phyloP scores from a whole-genome alignment of 2,329 filamentous ascomycete genomes.

The Fusarium chaquense region DNA sequence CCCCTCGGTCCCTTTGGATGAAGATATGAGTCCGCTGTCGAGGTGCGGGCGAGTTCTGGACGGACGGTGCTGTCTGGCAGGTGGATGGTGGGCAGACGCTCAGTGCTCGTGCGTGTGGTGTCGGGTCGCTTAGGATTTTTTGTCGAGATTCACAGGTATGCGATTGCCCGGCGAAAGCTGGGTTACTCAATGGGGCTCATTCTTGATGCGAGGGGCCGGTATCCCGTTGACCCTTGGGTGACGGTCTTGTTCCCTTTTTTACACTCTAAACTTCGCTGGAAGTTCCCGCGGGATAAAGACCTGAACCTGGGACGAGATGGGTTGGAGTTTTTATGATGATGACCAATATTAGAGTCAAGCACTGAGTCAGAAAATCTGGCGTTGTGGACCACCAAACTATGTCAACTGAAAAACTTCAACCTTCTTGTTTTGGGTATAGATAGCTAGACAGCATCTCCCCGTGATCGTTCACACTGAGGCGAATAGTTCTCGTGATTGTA shows the following conservation, averaged over 20 bases:
- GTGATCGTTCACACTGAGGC: background rate
- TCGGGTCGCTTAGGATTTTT: slow-evolving; percentile 72
- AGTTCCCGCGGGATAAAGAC: slow-evolving; percentile 51
- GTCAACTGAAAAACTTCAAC: slow-evolving; percentile 51
- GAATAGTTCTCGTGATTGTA: background rate
- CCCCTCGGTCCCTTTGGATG: slow-evolving; percentile 72
- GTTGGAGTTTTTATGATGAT: slow-evolving; percentile 85
- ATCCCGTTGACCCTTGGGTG: slow-evolving; percentile 41
- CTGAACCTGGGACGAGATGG: slow-evolving; percentile 30
- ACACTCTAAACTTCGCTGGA: slow-evolving; percentile 58
- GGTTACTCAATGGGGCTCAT: slow-evolving; percentile 99
- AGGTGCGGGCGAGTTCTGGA: slow-evolving; percentile 39
- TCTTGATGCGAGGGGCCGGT: slow-evolving; percentile 93
- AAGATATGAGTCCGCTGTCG: slow-evolving; percentile 85
- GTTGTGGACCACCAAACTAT: slow-evolving; percentile 51
- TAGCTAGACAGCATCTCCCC: background rate
- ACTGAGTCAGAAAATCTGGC: slow-evolving; percentile 72
- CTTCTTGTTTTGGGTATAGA: slow-evolving; percentile 4
- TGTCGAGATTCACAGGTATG: slow-evolving; percentile 98
- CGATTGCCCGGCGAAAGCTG: slow-evolving; percentile 79
- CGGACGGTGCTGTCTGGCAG: slow-evolving; percentile 30
- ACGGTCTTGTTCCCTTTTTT: slow-evolving; percentile 46
- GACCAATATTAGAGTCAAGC: slow-evolving; percentile 97
- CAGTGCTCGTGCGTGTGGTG: slow-evolving; percentile 60
- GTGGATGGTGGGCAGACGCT: slow-evolving; percentile 58